Evolutionary conservation across 768 basidiomycete genomes (phyloP), one percentile per base, ranked within the genome.

Genomic region (Austroboletus eburneus): DNA sequence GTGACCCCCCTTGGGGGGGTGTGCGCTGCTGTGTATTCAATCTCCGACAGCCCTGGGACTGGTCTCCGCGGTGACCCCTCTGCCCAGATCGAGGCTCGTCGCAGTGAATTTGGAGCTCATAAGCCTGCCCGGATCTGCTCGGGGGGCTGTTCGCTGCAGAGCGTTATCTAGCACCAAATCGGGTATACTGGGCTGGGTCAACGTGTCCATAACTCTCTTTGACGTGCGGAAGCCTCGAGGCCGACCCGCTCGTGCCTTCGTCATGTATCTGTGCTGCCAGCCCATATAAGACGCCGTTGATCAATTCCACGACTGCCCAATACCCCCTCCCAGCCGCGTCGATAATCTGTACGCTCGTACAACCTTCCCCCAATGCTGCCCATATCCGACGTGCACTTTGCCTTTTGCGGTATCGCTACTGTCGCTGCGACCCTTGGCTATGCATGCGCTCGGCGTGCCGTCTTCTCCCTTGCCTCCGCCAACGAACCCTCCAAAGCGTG

Each of bases 391-490:
- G 69, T 79, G 58, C 79, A 75, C 62, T 69, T 78, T 48, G 73
- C 79, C 23, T 72, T 79, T 45, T 76, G 73, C 42, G 76, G 79
- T 50, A 67, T 82, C 46, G 79, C 80, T 24, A 80, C 79, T 14
- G 72, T 81, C 52, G 79, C 80, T 44, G 80, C 79, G 8, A 77
- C 76, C 13, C 72, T 81, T 21, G 77, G 80, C 41, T 82, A 81
- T 52, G 76, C 78, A 3, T 80, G 71, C 50, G 65, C 74, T 18
- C 75, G 78, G 42, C 74, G 72, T 46, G 63, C 61, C 9, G 53
- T 44, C 25, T 38, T 45, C 17, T 49, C 57, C 32, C 41, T 63
- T 10, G 37, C 51, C 37, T 32, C 59, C 29, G n/a, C 52, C 23
- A 48, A 47, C 55, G 46, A 56, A n/a, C 5, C 37, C 44, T 51